phyloP scores from a whole-genome alignment of 179 eudicot genomes.

The Corrigiola litoralis region DNA sequence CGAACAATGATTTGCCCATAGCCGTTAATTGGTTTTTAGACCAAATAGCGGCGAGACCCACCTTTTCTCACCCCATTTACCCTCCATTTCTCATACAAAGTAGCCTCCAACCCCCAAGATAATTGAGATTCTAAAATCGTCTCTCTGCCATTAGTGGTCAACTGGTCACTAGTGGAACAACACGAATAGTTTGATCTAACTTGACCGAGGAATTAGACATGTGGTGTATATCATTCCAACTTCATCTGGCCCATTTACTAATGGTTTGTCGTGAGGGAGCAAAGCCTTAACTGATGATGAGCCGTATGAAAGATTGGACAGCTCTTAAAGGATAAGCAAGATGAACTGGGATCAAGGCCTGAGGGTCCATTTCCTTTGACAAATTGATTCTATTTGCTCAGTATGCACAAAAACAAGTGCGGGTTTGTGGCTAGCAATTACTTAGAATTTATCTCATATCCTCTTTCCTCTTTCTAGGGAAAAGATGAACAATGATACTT shows the following conservation, averaged over 20 bases:
- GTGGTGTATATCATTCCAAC: constrained; percentile 13
- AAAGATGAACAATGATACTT: constrained; percentile 12
- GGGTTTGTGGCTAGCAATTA: constrained; percentile 14
- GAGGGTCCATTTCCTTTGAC: constrained; percentile 13
- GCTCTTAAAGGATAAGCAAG: constrained; percentile 6
- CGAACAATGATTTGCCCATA: no score
- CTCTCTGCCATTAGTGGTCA: not conserved
- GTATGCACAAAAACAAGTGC: not conserved
- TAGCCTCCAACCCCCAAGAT: no score
- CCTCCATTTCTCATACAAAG: no score
- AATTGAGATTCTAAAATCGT: no score
- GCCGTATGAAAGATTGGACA: constrained; percentile 8
- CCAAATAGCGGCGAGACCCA: no score
- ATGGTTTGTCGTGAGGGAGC: constrained; percentile 8
- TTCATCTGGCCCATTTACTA: not conserved
- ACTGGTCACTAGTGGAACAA: not conserved
- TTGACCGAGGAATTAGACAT: not conserved
- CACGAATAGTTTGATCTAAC: not conserved
- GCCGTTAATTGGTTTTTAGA: no score
- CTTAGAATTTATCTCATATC: not conserved
- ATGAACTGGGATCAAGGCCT: constrained; percentile 15
- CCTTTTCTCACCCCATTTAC: no score
- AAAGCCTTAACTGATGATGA: constrained; percentile 3
- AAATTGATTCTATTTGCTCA: not conserved
- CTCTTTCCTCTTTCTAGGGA: not conserved